Evolutionary conservation across 352 stramenopile species (phyloP).

Genomic region (Pythium scleroteichum): DNA sequence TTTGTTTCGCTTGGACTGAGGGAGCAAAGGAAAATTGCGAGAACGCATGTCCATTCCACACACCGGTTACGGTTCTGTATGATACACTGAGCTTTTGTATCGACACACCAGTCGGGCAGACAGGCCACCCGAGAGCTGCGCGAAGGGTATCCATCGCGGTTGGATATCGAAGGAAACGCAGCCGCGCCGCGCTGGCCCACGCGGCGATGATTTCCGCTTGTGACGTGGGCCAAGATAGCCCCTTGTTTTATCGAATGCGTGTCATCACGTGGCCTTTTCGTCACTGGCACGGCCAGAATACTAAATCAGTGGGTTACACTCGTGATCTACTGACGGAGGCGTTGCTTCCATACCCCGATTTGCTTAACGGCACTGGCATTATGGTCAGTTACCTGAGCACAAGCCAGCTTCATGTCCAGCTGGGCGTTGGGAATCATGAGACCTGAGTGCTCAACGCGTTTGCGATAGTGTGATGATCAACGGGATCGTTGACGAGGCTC

Average conservation of each 20-base stretch:
- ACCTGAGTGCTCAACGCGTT: no score
- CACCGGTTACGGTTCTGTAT: no score
- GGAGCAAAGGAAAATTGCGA: no score
- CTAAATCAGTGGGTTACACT: conserved; percentile 9
- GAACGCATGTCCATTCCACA: no score
- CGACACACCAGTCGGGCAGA: conserved; percentile 10
- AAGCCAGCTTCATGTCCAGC: not conserved
- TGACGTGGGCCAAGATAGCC: no score
- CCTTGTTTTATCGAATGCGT: not conserved
- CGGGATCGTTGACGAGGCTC: no score
- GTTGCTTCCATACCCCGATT: no score
- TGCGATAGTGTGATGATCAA: no score
- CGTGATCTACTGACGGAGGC: not conserved
- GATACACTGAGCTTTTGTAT: conserved; percentile 12
- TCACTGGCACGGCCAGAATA: no score
- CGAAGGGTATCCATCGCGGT: not conserved
- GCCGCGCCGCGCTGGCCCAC: not conserved
- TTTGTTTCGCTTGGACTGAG: not conserved
- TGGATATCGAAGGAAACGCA: conserved; percentile 21
- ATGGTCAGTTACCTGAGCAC: not conserved
- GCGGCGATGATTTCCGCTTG: not conserved
- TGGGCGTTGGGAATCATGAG: not conserved
- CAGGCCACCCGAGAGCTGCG: not conserved
- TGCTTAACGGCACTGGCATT: no score
- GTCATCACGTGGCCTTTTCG: not conserved